Conservation (phyloP, 140 eudicot species). For the Bidens hawaiensis region DNA sequence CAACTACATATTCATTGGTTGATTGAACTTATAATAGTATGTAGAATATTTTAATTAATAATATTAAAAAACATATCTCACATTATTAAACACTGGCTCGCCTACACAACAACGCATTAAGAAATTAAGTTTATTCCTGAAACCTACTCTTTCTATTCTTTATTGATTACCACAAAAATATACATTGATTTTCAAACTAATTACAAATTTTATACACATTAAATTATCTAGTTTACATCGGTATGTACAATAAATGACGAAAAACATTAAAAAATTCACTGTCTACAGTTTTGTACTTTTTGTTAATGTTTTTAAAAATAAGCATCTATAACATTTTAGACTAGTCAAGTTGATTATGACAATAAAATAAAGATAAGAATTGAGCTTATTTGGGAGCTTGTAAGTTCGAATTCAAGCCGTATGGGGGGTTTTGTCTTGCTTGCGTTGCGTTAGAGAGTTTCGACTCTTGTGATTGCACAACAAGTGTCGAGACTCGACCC, state of each 20-base stretch:
- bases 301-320: slow-evolving; percentile 9
- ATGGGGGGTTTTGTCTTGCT: no score
- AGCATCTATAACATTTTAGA: no score
- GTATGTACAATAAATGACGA: neutral
- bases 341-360: no score
- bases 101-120: slow-evolving; percentile 10
- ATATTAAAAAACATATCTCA: neutral
- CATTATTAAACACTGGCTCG: neutral
- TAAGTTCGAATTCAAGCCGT: no score
- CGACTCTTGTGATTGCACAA: no score
- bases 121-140: neutral
- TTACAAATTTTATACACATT: neutral
- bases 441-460: no score
- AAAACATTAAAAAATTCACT: neutral
- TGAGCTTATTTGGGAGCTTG: no score
- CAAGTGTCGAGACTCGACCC: no score
- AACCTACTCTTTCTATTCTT: neutral
- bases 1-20: slow-evolving; percentile 23
- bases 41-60: slow-evolving; percentile 14
- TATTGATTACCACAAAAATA: neutral
- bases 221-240: neutral
- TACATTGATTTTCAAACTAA: neutral
- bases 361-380: no score
- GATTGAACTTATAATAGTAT: slow-evolving; percentile 14
- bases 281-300: neutral